Conservation (phyloP, 495 filamentous ascomycete species). For the Aspergillus coremiiformis region DNA sequence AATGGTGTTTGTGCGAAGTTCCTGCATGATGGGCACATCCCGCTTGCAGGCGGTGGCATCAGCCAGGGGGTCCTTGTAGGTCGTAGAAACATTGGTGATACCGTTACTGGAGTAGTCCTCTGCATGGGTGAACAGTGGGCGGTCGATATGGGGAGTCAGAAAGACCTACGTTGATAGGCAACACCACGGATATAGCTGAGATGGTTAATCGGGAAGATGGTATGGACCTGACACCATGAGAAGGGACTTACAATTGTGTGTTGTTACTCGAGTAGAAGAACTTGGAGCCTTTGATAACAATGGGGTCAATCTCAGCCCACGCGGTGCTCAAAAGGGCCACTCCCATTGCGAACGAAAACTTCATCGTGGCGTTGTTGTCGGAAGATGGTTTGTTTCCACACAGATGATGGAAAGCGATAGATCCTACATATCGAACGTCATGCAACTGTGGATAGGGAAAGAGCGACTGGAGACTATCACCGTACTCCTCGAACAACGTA, state of each 20-base stretch:
- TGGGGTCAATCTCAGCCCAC: slow-evolving; percentile 55
- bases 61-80: slow-evolving; percentile 63
- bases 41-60: slow-evolving; percentile 62
- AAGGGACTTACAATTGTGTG: slow-evolving; percentile 63
- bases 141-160: slow-evolving; percentile 3
- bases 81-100: slow-evolving; percentile 21
- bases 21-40: slow-evolving; percentile 72
- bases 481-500: background rate
- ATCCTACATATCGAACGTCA: slow-evolving; percentile 17
- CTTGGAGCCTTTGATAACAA: slow-evolving; percentile 67
- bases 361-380: slow-evolving; percentile 26
- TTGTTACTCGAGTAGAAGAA: slow-evolving; percentile 73
- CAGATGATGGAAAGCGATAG: slow-evolving; percentile 2
- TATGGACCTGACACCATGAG: background rate
- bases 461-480: slow-evolving; percentile 3
- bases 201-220: slow-evolving; percentile 9
- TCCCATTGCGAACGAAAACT: slow-evolving; percentile 36
- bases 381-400: background rate
- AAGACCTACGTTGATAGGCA: slow-evolving; percentile 66
- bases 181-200: slow-evolving; percentile 70
- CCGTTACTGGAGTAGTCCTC: slow-evolving; percentile 45
- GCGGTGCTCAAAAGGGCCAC: slow-evolving; percentile 46
- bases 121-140: slow-evolving; percentile 14
- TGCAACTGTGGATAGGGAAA: slow-evolving; percentile 6
- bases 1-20: slow-evolving; percentile 79